Percentiles rank a stretch among this genome's conserved stretches.
phyloP scores from a whole-genome alignment of 495 filamentous ascomycete species.

The Podospora pseudoanserina region DNA sequence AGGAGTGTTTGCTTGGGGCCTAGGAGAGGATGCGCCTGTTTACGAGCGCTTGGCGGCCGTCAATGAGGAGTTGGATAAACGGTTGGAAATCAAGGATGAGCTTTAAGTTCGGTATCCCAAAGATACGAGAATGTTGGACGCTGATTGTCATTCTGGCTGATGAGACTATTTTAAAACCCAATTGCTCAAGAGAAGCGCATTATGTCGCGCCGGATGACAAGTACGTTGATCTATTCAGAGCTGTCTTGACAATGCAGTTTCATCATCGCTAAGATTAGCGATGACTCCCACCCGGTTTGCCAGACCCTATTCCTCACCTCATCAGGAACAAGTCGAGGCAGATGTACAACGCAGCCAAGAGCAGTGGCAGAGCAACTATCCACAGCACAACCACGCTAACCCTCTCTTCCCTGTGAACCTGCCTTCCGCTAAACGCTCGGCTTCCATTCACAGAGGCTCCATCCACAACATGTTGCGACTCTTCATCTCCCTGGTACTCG shows the following conservation, averaged over 20 bases:
- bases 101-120: conserved; percentile 13
- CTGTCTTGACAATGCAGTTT: too few species aligned
- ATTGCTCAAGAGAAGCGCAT: too few species aligned
- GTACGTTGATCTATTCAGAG: too few species aligned
- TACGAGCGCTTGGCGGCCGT: conserved; percentile 59
- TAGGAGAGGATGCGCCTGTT: conserved; percentile 65
- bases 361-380: conserved; percentile 10
- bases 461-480: neutral
- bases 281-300: neutral
- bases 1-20: conserved; percentile 69
- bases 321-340: conserved; percentile 5
- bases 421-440: neutral
- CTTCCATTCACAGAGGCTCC: neutral
- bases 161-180: too few species aligned
- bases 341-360: conserved; percentile 12
- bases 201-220: too few species aligned
- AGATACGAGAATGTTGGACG: too few species aligned
- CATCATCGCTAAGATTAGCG: too few species aligned
- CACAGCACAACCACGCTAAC: conserved; percentile 7
- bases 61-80: conserved; percentile 35
- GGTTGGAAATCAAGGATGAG: conserved; percentile 21
- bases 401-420: neutral
- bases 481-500: neutral
- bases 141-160: neutral
- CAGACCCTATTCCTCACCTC: neutral